Conservation (phyloP, 345 rosid genomes). For the Crucihimalaya himalaica region DNA sequence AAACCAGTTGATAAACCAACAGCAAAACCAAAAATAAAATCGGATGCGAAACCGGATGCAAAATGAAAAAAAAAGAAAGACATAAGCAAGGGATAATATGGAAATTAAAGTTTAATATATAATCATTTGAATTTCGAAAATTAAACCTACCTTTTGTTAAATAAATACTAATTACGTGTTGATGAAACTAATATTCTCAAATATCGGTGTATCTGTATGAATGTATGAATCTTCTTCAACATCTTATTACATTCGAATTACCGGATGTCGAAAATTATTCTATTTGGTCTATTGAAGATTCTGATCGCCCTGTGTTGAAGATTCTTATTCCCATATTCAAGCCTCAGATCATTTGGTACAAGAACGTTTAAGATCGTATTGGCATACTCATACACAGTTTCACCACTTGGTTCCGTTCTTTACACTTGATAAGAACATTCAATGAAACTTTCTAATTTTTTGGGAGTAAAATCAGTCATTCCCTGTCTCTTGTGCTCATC, state of each 20-base stretch:
- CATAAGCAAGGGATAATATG: constrained; percentile 1
- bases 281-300: background rate
- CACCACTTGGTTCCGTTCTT: constrained; percentile 1
- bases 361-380: background rate
- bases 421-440: background rate
- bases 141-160: background rate
- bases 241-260: background rate
- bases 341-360: background rate
- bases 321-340: background rate
- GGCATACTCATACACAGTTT: background rate
- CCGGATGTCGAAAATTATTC: background rate
- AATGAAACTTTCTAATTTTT: background rate
- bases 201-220: background rate
- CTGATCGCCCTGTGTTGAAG: background rate
- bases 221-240: constrained; percentile 3
- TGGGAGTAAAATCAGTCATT: background rate
- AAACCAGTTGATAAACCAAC: background rate
- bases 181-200: background rate
- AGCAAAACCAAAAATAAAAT: background rate
- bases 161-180: background rate
- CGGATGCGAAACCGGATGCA: background rate
- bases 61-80: background rate
- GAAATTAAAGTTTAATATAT: background rate
- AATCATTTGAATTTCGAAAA: background rate
- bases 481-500: background rate